phyloP scores from a whole-genome alignment of 2,329 filamentous ascomycete species.

The Stemphylium lycopersici region DNA sequence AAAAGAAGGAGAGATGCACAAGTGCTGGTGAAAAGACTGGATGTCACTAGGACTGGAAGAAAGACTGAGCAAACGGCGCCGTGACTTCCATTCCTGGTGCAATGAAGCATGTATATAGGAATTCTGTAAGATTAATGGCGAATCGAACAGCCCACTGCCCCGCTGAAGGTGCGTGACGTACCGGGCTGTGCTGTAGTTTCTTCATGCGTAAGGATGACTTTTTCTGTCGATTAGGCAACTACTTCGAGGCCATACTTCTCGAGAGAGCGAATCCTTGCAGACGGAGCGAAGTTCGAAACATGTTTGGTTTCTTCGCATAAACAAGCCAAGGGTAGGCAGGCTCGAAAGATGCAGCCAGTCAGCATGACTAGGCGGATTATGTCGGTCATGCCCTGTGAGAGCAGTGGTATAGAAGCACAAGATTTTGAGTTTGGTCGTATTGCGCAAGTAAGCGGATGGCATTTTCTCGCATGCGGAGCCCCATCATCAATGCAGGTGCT shows the following conservation, averaged over 20 bases:
- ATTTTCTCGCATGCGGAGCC: no score
- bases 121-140: constrained; percentile 16
- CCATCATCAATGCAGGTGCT: no score
- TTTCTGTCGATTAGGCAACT: background rate
- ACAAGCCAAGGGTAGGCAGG: constrained; percentile 3
- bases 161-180: constrained; percentile 20
- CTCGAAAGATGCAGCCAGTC: background rate
- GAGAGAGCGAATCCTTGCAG: constrained; percentile 15
- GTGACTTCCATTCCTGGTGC: background rate
- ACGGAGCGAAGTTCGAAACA: constrained; percentile 31
- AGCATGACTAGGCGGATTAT: background rate
- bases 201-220: constrained; percentile 23
- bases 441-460: no score
- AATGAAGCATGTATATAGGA: constrained; percentile 3
- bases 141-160: constrained; percentile 16
- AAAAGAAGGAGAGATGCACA: constrained; percentile 27
- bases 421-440: no score
- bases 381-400: background rate
- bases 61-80: constrained; percentile 17
- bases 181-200: constrained; percentile 19
- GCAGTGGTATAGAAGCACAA: no score
- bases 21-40: constrained; percentile 28
- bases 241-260: background rate
- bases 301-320: constrained; percentile 32
- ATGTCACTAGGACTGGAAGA: constrained; percentile 32